Percentiles rank a stretch among this genome's conserved stretches.
Evolutionary conservation across 2,329 filamentous ascomycete genomes (phyloP).

Genomic region (Neodidymelliopsis sp.): DNA sequence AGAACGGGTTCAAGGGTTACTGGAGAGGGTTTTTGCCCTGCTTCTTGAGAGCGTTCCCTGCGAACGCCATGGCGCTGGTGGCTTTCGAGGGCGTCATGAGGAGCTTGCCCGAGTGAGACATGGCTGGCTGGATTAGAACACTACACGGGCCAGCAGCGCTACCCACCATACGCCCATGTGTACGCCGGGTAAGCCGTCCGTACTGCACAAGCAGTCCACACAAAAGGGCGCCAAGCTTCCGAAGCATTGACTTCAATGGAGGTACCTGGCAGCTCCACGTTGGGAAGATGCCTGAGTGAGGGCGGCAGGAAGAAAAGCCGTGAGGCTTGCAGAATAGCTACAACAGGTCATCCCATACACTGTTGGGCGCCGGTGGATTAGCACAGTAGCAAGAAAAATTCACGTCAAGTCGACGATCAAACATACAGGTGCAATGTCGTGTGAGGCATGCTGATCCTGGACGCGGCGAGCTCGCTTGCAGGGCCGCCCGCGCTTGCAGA

Average conservation of each 20-base stretch:
- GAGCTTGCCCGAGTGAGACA: slow-evolving; percentile 41
- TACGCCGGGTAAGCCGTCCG: background rate
- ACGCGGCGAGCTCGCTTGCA: slow-evolving; percentile 13
- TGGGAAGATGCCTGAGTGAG: slow-evolving; percentile 5
- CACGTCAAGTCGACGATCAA: background rate
- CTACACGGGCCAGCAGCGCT: too few relatives aligned
- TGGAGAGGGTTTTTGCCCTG: slow-evolving; percentile 94
- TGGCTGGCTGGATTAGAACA: too few relatives aligned
- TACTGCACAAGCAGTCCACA: background rate
- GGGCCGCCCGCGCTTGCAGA: slow-evolving; percentile 1
- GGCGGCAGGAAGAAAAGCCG: background rate
- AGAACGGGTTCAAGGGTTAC: slow-evolving; percentile 80
- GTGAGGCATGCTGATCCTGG: background rate
- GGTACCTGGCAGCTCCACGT: background rate
- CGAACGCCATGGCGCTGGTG: slow-evolving; percentile 91
- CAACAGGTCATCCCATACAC: background rate
- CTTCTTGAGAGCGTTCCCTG: slow-evolving; percentile 91
- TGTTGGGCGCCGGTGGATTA: background rate
- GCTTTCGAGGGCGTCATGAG: slow-evolving; percentile 95
- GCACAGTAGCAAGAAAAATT: background rate
- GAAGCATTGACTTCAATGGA: slow-evolving; percentile 1
- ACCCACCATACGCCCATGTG: too few relatives aligned
- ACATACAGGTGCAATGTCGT: background rate
- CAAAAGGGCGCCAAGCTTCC: slow-evolving; percentile 6
- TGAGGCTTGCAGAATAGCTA: background rate